Evolutionary conservation across 441 rosid species (phyloP).

Genomic region (Raphanus hybrid): DNA sequence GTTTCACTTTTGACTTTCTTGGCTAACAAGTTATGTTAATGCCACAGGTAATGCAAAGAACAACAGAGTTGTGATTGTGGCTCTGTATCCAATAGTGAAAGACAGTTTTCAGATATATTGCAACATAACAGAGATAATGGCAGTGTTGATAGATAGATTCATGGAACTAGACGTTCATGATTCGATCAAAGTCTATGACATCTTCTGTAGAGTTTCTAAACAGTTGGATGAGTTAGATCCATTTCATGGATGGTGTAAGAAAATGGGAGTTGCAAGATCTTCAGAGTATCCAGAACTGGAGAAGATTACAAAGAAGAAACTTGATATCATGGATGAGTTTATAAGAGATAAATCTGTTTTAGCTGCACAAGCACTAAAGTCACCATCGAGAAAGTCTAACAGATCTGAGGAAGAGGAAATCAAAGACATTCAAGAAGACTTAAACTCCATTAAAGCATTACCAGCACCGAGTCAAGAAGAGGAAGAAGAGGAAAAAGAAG

Average conservation of each 20-base stretch:
- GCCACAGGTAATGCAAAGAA: slow-evolving; percentile 64
- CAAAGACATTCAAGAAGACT: slow-evolving; percentile 48
- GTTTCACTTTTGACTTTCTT: background rate
- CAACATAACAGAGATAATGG: slow-evolving; percentile 62
- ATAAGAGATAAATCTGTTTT: slow-evolving; percentile 63
- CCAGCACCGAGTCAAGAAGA: slow-evolving; percentile 52
- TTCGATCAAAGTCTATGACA: slow-evolving; percentile 62
- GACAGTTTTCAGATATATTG: slow-evolving; percentile 79
- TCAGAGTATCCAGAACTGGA: slow-evolving; percentile 83
- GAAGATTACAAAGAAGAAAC: slow-evolving; percentile 68
- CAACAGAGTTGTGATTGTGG: slow-evolving; percentile 69
- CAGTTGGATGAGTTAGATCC: slow-evolving; percentile 72
- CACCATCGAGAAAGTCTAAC: slow-evolving; percentile 16
- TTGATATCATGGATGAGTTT: slow-evolving; percentile 77
- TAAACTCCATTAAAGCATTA: slow-evolving; percentile 52
- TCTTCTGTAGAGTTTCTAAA: slow-evolving; percentile 60
- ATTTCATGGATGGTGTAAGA: slow-evolving; percentile 73
- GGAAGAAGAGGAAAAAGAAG: slow-evolving; percentile 29
- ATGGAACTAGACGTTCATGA: slow-evolving; percentile 67
- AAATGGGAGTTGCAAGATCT: slow-evolving; percentile 66
- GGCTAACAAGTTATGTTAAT: slow-evolving; percentile 7
- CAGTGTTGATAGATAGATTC: slow-evolving; percentile 74
- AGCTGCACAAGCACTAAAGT: slow-evolving; percentile 36
- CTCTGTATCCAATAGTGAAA: slow-evolving; percentile 65
- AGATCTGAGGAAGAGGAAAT: slow-evolving; percentile 34